Evolutionary conservation across 495 filamentous ascomycete genomes (phyloP).

Genomic region (Hypoxylon fragiforme): DNA sequence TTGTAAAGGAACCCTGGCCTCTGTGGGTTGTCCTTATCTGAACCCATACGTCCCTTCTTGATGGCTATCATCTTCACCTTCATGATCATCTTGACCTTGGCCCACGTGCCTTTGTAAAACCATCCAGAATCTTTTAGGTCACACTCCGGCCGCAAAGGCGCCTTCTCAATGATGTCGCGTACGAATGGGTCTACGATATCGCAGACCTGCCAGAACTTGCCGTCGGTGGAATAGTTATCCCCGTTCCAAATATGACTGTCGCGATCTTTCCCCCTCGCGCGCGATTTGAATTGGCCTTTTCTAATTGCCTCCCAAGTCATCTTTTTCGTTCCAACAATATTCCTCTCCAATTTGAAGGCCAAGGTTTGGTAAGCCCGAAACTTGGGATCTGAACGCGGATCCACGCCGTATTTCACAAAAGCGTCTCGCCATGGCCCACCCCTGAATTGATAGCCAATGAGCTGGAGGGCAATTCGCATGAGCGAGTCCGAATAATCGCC

Average conservation of each 20-base stretch:
- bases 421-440: conserved; percentile 90
- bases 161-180: conserved; percentile 53
- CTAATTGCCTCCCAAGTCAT: conserved; percentile 50
- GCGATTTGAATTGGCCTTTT: conserved; percentile 36
- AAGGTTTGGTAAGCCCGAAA: conserved; percentile 85
- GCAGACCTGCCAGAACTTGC: conserved; percentile 90
- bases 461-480: conserved; percentile 67
- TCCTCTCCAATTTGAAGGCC: conserved; percentile 67
- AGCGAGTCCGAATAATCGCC: conserved; percentile 47
- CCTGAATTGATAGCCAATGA: conserved; percentile 85
- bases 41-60: conserved; percentile 46
- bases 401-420: conserved; percentile 79
- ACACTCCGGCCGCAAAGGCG: conserved; percentile 51
- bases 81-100: conserved; percentile 84
- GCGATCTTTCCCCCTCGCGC: conserved; percentile 35
- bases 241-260: conserved; percentile 83
- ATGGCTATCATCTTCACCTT: conserved; percentile 71
- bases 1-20: conserved; percentile 38
- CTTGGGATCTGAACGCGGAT: conserved; percentile 74
- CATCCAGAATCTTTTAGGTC: conserved; percentile 73
- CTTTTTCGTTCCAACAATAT: conserved; percentile 47
- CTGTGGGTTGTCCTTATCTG: conserved; percentile 54
- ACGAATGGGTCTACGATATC: conserved; percentile 84
- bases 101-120: conserved; percentile 75
- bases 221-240: conserved; percentile 64